A percentile compares a stretch with the other conserved stretches of the same genome.
Conservation (phyloP, 768 basidiomycete genomes). For the Boletus vermiculosoides region DNA sequence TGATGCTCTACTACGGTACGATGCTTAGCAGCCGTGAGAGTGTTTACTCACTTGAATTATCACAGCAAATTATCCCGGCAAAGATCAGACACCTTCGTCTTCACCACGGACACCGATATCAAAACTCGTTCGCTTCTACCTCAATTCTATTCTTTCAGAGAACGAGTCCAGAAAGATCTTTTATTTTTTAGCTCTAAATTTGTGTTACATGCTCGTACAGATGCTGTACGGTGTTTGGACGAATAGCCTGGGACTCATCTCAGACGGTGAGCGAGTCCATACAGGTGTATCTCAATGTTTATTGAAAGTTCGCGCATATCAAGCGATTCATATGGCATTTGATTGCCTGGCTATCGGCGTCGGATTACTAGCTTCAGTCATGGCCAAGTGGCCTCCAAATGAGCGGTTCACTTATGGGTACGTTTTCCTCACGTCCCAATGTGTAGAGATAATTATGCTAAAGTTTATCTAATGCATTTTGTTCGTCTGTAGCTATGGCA, state of each 20-base stretch:
- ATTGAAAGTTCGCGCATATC: conserved; percentile 1
- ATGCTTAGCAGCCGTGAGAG: not conserved
- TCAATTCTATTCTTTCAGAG: conserved; percentile 89
- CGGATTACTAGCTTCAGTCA: conserved; percentile 92
- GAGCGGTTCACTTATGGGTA: conserved; percentile 94
- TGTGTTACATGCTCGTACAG: conserved; percentile 96
- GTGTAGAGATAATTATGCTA: not conserved
- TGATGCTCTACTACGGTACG: conserved; percentile 65
- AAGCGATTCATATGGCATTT: conserved; percentile 99
- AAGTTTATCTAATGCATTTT: not conserved
- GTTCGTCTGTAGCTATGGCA: conserved; percentile 66
- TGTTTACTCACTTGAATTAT: conserved; percentile 7
- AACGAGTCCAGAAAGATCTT: conserved; percentile 94
- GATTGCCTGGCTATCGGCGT: conserved; percentile 98
- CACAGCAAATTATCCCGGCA: conserved; percentile 53
- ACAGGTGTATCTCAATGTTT: not conserved
- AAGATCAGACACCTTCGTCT: conserved; percentile 41
- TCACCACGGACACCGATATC: conserved; percentile 53
- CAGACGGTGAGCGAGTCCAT: conserved; percentile 69
- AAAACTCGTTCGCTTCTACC: conserved; percentile 61
- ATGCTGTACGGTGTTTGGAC: conserved; percentile 98
- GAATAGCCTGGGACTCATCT: conserved; percentile 93
- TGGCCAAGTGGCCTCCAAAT: conserved; percentile 97
- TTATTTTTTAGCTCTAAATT: conserved; percentile 92
- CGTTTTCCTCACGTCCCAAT: conserved; percentile 21